These are phyloP conservation scores for Xylariales sp. DNA, from an alignment of 2,329 filamentous ascomycete species.

Conservation along the genomic window DNA sequence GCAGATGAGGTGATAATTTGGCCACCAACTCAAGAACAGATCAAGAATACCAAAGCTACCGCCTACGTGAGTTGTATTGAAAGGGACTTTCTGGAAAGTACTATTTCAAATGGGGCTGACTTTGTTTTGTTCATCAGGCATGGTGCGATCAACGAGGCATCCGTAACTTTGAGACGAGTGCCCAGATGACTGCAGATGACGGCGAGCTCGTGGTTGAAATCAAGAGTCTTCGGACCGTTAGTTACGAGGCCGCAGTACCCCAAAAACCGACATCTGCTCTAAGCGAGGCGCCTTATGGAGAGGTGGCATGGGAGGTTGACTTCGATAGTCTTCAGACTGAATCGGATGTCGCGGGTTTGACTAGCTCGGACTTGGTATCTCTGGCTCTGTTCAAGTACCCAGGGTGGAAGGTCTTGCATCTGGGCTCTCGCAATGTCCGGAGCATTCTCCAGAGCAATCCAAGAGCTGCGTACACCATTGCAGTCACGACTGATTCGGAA, in stretches of 20 bases:
- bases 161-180: constrained; percentile 16
- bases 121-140: constrained; percentile 4
- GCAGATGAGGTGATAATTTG: constrained; percentile 23
- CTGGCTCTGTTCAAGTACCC: constrained; percentile 25
- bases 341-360: constrained; percentile 6
- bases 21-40: constrained; percentile 11
- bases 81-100: too few relatives aligned
- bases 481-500: constrained; percentile 12
- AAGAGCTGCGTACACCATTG: constrained; percentile 13
- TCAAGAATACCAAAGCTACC: constrained; percentile 12
- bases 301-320: constrained; percentile 23
- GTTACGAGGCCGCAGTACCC: constrained; percentile 26
- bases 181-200: constrained; percentile 19
- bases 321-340: constrained; percentile 15
- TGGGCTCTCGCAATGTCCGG: constrained; percentile 12
- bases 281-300: constrained; percentile 18
- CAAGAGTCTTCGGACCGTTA: constrained; percentile 17
- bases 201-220: constrained; percentile 24
- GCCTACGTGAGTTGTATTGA: constrained; percentile 10
- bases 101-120: too few relatives aligned
- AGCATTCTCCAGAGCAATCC: constrained; percentile 10
- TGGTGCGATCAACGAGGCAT: constrained; percentile 17
- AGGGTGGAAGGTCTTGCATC: constrained; percentile 15
- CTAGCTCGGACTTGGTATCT: constrained; percentile 11
- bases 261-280: constrained; percentile 15